Evolutionary conservation across 2,329 filamentous ascomycete species (phyloP).

Genomic region (Gnomoniopsis smithogilvyi): DNA sequence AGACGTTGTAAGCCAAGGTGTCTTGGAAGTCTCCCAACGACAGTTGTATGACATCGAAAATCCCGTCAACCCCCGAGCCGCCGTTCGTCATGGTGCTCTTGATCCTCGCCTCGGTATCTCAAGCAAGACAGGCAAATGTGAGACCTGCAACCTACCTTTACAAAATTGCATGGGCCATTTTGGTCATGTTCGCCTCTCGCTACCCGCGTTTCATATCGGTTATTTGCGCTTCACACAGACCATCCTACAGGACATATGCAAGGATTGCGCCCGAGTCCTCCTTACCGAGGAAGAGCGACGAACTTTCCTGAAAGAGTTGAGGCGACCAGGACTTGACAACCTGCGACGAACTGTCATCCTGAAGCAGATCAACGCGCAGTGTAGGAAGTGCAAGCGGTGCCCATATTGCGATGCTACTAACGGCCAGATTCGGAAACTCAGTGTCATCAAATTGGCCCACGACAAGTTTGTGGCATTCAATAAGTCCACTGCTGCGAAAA

Average conservation of each 20-base stretch:
- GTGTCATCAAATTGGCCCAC: conserved; percentile 90
- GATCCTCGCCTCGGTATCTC: conserved; percentile 88
- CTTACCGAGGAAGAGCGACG: conserved; percentile 78
- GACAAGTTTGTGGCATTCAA: conserved; percentile 90
- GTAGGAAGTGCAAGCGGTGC: conserved; percentile 81
- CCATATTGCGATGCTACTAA: conserved; percentile 79
- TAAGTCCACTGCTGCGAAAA: conserved; percentile 81
- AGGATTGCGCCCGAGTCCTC: conserved; percentile 82
- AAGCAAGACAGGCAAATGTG: conserved; percentile 74
- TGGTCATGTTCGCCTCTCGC: conserved; percentile 83
- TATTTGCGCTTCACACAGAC: conserved; percentile 92
- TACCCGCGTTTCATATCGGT: conserved; percentile 93
- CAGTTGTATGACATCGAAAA: conserved; percentile 88
- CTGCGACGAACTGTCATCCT: conserved; percentile 77
- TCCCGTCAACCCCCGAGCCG: conserved; percentile 60
- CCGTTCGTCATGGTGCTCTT: conserved; percentile 79
- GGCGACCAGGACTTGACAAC: conserved; percentile 81
- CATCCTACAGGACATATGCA: conserved; percentile 94
- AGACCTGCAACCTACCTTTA: conserved; percentile 78
- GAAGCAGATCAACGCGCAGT: conserved; percentile 86
- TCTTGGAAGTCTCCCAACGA: conserved; percentile 90
- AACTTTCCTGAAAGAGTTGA: conserved; percentile 73
- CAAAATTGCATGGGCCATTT: conserved; percentile 93
- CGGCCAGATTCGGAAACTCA: conserved; percentile 87
- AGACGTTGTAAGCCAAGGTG: conserved; percentile 92